phyloP scores from a whole-genome alignment of 768 basidiomycete species.

The Agaricus sinodeliciosus region DNA sequence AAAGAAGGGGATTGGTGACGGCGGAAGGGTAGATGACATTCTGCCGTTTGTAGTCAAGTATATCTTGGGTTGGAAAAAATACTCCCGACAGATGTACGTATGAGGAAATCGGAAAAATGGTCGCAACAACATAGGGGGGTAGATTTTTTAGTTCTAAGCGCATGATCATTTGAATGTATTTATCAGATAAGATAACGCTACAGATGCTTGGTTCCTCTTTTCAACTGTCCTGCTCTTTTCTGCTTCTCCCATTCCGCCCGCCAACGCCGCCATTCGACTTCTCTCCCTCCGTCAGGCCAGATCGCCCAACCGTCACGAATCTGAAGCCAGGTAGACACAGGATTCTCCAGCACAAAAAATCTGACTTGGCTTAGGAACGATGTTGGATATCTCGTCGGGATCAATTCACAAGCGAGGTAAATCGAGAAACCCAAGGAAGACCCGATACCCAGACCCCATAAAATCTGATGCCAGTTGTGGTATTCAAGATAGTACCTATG shows the following conservation, averaged over 20 bases:
- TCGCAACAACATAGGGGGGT: background rate
- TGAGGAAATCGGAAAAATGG: background rate
- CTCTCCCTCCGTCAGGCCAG: conserved; percentile 74
- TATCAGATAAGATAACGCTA: background rate
- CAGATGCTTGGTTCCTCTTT: conserved; percentile 14
- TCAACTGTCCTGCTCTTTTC: conserved; percentile 13
- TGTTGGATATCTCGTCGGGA: conserved; percentile 47
- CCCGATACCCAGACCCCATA: conserved; percentile 72
- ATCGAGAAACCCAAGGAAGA: conserved; percentile 41
- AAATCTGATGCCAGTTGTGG: conserved; percentile 64
- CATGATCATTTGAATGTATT: background rate
- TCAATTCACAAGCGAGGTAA: conserved; percentile 51
- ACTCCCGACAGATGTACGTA: background rate
- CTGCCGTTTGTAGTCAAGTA: conserved; percentile 8
- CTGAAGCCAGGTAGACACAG: conserved; percentile 56
- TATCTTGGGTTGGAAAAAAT: background rate
- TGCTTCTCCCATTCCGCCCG: conserved; percentile 46
- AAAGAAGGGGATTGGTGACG: conserved; percentile 40
- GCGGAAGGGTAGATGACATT: conserved; percentile 21
- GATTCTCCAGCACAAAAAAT: conserved; percentile 43
- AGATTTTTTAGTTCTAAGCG: no score
- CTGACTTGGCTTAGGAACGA: conserved; percentile 49
- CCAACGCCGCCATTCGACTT: conserved; percentile 68
- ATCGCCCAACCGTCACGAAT: conserved; percentile 79
- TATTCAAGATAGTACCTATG: conserved; percentile 65